Percentiles rank a stretch among this genome's conserved stretches.
phyloP scores from a whole-genome alignment of 2,329 filamentous ascomycete genomes.

The Fusarium scirpi region DNA sequence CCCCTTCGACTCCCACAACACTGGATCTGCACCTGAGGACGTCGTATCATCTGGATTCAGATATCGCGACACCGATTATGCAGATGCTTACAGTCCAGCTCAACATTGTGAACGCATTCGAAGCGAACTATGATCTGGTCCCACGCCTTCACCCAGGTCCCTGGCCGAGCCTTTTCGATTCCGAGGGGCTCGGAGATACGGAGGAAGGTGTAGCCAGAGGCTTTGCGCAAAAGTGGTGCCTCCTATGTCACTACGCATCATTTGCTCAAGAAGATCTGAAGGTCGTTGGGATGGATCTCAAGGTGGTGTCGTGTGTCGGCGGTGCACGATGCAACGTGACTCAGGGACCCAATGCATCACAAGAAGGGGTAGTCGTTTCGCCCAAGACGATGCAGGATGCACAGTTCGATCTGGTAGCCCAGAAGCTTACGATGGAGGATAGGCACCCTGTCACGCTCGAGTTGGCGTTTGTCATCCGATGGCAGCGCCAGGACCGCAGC shows the following conservation, averaged over 20 bases:
- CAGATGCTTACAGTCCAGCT: constrained; percentile 78
- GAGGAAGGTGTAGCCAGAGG: constrained; percentile 62
- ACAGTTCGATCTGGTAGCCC: constrained; percentile 78
- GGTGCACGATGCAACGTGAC: constrained; percentile 69
- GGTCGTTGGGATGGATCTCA: constrained; percentile 71
- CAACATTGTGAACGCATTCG: constrained; percentile 84
- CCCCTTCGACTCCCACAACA: constrained; percentile 62
- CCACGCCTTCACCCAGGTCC: constrained; percentile 80
- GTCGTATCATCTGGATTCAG: constrained; percentile 82
- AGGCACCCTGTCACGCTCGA: constrained; percentile 80
- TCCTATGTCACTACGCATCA: constrained; percentile 79
- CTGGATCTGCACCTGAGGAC: constrained; percentile 80
- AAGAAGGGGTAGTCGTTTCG: constrained; percentile 62
- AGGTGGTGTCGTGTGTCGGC: constrained; percentile 70
- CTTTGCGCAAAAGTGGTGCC: constrained; percentile 82
- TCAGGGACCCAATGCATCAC: constrained; percentile 54
- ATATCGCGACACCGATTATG: constrained; percentile 82
- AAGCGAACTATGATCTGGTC: constrained; percentile 88
- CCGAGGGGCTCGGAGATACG: constrained; percentile 60
- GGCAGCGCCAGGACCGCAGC: constrained; percentile 69
- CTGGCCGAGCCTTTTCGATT: constrained; percentile 90
- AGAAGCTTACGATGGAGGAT: constrained; percentile 85
- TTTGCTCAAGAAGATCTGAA: constrained; percentile 79
- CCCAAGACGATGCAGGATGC: constrained; percentile 79
- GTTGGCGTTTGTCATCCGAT: constrained; percentile 79